These are phyloP conservation scores for Globisporangium carolinianum DNA, from an alignment of 352 stramenopile species.

Conservation along the genomic window DNA sequence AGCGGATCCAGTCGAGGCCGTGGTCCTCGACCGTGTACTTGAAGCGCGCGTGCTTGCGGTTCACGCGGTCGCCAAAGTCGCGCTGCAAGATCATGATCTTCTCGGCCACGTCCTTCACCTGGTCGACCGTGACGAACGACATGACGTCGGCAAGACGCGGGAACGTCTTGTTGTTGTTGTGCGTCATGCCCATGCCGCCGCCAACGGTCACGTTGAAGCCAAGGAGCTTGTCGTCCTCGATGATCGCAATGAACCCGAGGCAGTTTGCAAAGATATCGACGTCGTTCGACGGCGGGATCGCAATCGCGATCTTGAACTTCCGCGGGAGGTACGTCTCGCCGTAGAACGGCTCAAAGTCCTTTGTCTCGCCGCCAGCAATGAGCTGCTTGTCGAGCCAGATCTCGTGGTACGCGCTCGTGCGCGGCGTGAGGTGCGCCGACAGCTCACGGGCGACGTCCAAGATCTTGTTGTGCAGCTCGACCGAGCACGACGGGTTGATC, in stretches of 20 bases:
- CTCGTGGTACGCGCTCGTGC: conserved; percentile 94
- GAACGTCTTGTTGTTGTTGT: conserved; percentile 97
- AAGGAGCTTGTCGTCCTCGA: conserved; percentile 71
- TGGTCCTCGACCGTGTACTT: conserved; percentile 99
- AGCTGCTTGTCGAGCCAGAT: conserved; percentile 98
- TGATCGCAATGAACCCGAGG: conserved; percentile 93
- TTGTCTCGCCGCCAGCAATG: conserved; percentile 84
- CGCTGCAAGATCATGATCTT: conserved; percentile 92
- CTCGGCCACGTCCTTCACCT: conserved; percentile 88
- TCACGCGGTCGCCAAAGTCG: conserved; percentile 96
- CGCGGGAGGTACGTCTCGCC: conserved; percentile 94
- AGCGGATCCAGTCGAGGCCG: conserved; percentile 91
- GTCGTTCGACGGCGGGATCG: conserved; percentile 95
- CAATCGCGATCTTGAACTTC: conserved; percentile 99
- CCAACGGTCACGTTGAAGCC: conserved; percentile 97
- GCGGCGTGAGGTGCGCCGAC: conserved; percentile 90
- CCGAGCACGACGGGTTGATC: conserved; percentile 83
- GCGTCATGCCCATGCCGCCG: conserved; percentile 96
- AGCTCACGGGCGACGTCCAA: conserved; percentile 83
- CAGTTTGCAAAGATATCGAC: conserved; percentile 98
- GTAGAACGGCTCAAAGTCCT: conserved; percentile 98
- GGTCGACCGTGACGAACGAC: conserved; percentile 92
- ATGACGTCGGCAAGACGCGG: conserved; percentile 94
- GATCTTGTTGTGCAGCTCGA: conserved; percentile 82
- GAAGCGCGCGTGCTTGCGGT: conserved; percentile 95